Percentiles rank a stretch among this genome's conserved stretches.
phyloP scores from a whole-genome alignment of 805 yeast species.

The Yamadazyma tumulicola region DNA sequence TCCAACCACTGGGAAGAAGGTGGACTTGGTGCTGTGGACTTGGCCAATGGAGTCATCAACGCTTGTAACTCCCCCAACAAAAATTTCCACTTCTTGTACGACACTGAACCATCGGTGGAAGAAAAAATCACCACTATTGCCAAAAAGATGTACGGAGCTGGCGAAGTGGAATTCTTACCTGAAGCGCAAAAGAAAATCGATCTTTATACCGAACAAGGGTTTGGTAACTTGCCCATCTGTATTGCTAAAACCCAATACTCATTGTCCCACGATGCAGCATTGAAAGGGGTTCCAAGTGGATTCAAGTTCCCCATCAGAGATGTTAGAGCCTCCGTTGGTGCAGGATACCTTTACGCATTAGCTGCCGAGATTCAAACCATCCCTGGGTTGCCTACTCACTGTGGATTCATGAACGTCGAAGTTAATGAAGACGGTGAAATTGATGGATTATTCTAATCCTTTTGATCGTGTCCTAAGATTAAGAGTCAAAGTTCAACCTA shows the following conservation, averaged over 20 bases:
- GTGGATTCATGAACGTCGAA: constrained; percentile 85
- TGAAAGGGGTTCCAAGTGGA: constrained; percentile 81
- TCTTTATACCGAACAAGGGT: constrained; percentile 69
- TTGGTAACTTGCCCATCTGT: constrained; percentile 75
- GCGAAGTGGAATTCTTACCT: constrained; percentile 63
- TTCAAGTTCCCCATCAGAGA: constrained; percentile 80
- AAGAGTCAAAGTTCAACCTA: constrained; percentile 24
- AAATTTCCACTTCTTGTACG: constrained; percentile 57
- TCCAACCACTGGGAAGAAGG: constrained; percentile 96
- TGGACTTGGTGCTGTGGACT: constrained; percentile 81
- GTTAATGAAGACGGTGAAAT: constrained; percentile 77
- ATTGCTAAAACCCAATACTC: constrained; percentile 86
- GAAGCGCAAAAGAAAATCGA: constrained; percentile 69
- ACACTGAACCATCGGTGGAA: constrained; percentile 68
- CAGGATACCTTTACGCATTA: constrained; percentile 78
- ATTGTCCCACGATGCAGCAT: constrained; percentile 73
- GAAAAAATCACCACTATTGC: constrained; percentile 79
- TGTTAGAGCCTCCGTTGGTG: constrained; percentile 74
- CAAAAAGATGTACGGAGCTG: constrained; percentile 75
- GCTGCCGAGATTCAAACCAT: constrained; percentile 86
- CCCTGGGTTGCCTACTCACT: constrained; percentile 82
- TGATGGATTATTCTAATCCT: constrained; percentile 30
- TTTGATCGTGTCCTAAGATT: no score
- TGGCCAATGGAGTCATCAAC: constrained; percentile 79
- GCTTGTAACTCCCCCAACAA: constrained; percentile 52